These are phyloP conservation scores for Aspergillus persii DNA, from an alignment of 2,329 filamentous ascomycete species.

Conservation along the genomic window DNA sequence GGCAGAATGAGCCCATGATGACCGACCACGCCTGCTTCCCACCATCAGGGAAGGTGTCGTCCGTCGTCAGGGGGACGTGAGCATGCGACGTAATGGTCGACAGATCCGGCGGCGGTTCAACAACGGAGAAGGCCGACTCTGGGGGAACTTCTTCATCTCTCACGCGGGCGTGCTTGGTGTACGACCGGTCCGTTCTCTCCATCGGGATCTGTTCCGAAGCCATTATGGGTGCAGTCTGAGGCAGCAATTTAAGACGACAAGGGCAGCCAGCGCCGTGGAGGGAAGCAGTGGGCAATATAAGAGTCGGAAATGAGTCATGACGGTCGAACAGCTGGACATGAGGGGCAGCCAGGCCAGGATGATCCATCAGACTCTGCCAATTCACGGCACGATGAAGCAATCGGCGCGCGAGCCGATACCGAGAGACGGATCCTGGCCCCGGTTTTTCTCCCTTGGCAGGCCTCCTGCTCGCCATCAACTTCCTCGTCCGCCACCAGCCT, in stretches of 20 bases:
- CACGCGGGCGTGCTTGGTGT: neutral
- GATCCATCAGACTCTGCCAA: neutral
- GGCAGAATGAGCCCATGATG: constrained; percentile 37
- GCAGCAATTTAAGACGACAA: neutral
- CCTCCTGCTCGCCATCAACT: neutral
- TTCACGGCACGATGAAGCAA: neutral
- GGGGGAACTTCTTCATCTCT: neutral
- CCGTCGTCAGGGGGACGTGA: neutral
- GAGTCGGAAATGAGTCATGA: neutral
- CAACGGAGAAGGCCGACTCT: neutral
- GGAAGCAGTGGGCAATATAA: neutral
- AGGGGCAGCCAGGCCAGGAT: neutral
- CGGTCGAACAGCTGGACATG: neutral
- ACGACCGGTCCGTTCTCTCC: neutral
- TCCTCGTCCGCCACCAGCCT: too few relatives aligned
- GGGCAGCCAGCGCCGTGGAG: neutral
- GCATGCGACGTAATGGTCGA: neutral
- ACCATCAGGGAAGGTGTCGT: constrained; percentile 31
- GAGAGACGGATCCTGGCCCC: neutral
- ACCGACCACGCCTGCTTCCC: constrained; percentile 37
- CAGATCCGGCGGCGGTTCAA: neutral
- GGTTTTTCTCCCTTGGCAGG: neutral
- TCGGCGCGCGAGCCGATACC: neutral
- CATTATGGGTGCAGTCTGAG: neutral
- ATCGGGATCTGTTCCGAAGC: neutral